A percentile compares a stretch with the other conserved stretches of the same genome.
These are phyloP conservation scores for Chalciporus sphaerocephalus DNA, from an alignment of 768 basidiomycete species.

Conservation along the genomic window DNA sequence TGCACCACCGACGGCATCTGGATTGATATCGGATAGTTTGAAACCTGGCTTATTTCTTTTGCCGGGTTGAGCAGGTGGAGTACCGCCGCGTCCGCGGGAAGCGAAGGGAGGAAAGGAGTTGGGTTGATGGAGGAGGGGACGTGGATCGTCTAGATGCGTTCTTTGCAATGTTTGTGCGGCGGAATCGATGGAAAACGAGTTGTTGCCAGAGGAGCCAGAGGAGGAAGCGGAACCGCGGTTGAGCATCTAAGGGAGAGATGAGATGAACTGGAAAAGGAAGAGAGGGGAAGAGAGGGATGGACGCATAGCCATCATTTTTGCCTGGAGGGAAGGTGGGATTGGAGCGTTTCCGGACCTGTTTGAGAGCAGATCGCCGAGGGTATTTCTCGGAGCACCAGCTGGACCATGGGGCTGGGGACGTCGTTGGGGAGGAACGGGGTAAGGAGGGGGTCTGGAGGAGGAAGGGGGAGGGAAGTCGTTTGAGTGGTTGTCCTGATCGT, in stretches of 20 bases:
- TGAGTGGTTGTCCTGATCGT: constrained; percentile 10
- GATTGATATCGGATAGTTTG: constrained; percentile 60
- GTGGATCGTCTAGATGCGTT: constrained; percentile 29
- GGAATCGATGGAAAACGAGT: constrained; percentile 37
- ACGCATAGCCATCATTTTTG: constrained; percentile 88
- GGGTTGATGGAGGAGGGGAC: constrained; percentile 31
- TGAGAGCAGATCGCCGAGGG: constrained; percentile 41
- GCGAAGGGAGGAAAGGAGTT: constrained; percentile 34
- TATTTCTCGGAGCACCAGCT: constrained; percentile 21
- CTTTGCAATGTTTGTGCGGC: constrained; percentile 39
- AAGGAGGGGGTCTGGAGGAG: background rate
- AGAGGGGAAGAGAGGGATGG: background rate
- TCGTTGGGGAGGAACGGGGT: constrained; percentile 4
- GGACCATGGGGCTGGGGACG: constrained; percentile 17
- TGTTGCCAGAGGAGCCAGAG: constrained; percentile 22
- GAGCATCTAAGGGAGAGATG: constrained; percentile 40
- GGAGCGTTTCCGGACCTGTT: constrained; percentile 50
- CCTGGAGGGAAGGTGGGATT: constrained; percentile 86
- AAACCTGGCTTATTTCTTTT: constrained; percentile 51
- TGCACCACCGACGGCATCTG: constrained; percentile 49
- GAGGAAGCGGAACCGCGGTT: constrained; percentile 34
- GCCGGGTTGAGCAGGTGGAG: constrained; percentile 34
- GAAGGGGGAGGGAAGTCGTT: background rate
- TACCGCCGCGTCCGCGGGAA: constrained; percentile 26
- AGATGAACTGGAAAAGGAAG: constrained; percentile 13